Conservation (phyloP, 1,139 yeast genomes). For the Pneumocystis murina region DNA sequence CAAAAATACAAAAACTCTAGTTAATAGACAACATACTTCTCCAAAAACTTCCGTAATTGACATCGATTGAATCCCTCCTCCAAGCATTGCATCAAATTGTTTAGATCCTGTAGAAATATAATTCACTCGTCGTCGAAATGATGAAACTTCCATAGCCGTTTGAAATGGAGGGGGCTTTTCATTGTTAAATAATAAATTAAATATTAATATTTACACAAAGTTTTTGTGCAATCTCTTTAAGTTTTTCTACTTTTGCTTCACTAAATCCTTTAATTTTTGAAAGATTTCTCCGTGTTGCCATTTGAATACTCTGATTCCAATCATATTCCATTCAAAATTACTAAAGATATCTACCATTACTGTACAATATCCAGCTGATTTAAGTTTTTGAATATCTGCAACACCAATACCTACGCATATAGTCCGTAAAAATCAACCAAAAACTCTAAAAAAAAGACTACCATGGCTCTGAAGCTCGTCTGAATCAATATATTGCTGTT, state of each 20-base stretch:
- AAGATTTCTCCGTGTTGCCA: constrained; percentile 40
- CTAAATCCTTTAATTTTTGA: constrained; percentile 41
- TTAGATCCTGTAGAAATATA: constrained; percentile 41
- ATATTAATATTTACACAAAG: constrained; percentile 24
- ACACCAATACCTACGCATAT: constrained; percentile 31
- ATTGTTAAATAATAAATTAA: constrained; percentile 10
- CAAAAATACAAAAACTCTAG: neutral
- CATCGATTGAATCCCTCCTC: constrained; percentile 43
- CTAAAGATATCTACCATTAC: constrained; percentile 30
- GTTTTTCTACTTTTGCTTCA: constrained; percentile 46
- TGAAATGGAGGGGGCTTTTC: constrained; percentile 31
- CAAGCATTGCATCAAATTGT: constrained; percentile 38
- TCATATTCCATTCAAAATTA: neutral
- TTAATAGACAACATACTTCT: constrained; percentile 30
- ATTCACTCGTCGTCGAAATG: constrained; percentile 33
- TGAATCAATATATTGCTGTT: constrained; percentile 24
- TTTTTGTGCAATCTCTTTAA: constrained; percentile 46
- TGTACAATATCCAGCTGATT: constrained; percentile 39
- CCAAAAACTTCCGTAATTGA: constrained; percentile 50
- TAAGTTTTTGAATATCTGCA: constrained; percentile 40
- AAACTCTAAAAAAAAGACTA: neutral
- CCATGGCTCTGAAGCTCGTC: constrained; percentile 45
- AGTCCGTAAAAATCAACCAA: neutral
- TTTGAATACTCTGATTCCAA: constrained; percentile 31
- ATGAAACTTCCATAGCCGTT: constrained; percentile 39